phyloP scores from a whole-genome alignment of 805 yeast genomes.

The Tetrapisispora namnaoensis region DNA sequence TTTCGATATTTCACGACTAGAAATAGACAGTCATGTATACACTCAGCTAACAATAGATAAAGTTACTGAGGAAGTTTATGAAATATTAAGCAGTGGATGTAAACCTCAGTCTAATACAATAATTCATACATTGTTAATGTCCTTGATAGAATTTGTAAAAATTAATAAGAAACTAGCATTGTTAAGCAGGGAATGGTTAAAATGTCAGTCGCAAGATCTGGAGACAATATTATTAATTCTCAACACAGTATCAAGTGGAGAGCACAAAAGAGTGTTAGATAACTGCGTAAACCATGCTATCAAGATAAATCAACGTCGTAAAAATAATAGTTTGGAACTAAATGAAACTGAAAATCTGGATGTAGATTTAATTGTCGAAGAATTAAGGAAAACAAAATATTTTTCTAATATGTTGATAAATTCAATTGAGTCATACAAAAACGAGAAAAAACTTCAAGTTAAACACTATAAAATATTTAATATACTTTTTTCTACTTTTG shows the following conservation, averaged over 20 bases:
- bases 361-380: neutral
- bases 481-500: slow-evolving; percentile 8
- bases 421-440: slow-evolving; percentile 6
- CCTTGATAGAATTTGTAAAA: neutral
- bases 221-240: neutral
- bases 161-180: neutral
- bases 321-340: too few species aligned
- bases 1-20: neutral
- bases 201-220: neutral
- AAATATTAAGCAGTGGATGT: neutral
- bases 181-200: neutral
- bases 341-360: neutral
- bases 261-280: neutral
- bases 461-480: slow-evolving; percentile 4
- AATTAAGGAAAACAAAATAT: slow-evolving; percentile 5
- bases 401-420: slow-evolving; percentile 9
- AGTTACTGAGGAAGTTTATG: neutral
- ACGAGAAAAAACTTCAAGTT: neutral
- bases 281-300: neutral
- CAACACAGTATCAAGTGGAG: neutral
- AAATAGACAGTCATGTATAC: too few species aligned
- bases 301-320: neutral
- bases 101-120: neutral
- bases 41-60: neutral
- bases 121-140: neutral